These are phyloP conservation scores for Aspergillus aculeatinus DNA, from an alignment of 2,329 filamentous ascomycete species.

Conservation along the genomic window DNA sequence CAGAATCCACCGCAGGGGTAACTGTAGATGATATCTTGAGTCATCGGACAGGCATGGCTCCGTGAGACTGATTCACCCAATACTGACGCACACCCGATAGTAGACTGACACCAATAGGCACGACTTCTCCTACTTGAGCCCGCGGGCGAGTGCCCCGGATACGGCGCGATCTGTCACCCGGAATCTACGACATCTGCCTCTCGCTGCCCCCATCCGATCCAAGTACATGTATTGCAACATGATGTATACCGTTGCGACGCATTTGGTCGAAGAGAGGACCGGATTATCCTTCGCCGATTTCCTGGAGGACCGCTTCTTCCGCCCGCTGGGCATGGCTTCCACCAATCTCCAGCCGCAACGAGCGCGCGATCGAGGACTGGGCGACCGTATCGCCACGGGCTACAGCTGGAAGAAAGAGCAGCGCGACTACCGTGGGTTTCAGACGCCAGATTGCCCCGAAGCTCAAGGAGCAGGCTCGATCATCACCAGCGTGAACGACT, in stretches of 20 bases:
- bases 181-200: conserved; percentile 48
- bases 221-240: conserved; percentile 53
- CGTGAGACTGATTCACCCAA: conserved; percentile 29
- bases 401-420: conserved; percentile 42
- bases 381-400: conserved; percentile 41
- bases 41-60: conserved; percentile 54
- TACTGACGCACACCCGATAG: too few relatives aligned
- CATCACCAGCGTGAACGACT: conserved; percentile 35
- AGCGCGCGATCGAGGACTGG: conserved; percentile 24
- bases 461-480: conserved; percentile 48
- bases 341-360: conserved; percentile 35
- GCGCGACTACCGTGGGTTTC: conserved; percentile 24
- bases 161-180: conserved; percentile 41
- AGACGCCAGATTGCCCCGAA: conserved; percentile 28
- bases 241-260: conserved; percentile 49
- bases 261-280: conserved; percentile 49
- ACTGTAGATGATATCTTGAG: conserved; percentile 57
- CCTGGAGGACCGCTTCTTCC: conserved; percentile 45
- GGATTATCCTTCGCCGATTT: conserved; percentile 42
- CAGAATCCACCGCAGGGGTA: conserved; percentile 49
- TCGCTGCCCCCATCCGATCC: conserved; percentile 47
- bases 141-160: conserved; percentile 31
- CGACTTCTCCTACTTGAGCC: conserved; percentile 31
- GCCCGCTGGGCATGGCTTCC: conserved; percentile 47
- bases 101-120: conserved; percentile 25